These are phyloP conservation scores for Heterobasidion parviporum DNA, from an alignment of 1,284 basidiomycete genomes.

Conservation along the genomic window DNA sequence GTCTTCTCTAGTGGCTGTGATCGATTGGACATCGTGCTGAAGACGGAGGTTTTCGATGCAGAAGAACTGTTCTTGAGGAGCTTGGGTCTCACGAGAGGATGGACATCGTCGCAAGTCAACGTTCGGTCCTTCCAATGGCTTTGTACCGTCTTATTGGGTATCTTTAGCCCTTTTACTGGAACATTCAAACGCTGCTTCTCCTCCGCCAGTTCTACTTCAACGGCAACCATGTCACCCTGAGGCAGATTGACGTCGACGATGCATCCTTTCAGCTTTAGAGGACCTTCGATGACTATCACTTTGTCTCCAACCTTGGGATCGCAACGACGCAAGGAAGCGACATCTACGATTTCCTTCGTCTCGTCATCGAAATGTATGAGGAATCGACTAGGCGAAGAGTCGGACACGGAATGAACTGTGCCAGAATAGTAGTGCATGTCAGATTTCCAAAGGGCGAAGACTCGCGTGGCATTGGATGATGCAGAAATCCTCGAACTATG, in stretches of 20 bases:
- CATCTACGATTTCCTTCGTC: constrained; percentile 32
- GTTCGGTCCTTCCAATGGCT: constrained; percentile 46
- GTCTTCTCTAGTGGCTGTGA: constrained; percentile 32
- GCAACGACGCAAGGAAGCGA: constrained; percentile 47
- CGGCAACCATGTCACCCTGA: constrained; percentile 24
- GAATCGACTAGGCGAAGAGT: constrained; percentile 24
- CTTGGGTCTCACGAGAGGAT: constrained; percentile 28
- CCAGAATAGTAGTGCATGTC: constrained; percentile 59
- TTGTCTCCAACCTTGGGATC: constrained; percentile 46
- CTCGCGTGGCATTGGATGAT: constrained; percentile 32
- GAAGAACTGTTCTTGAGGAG: constrained; percentile 27
- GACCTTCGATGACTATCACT: constrained; percentile 31
- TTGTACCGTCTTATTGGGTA: constrained; percentile 39
- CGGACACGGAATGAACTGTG: constrained; percentile 29
- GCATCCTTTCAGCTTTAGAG: constrained; percentile 16
- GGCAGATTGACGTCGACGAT: constrained; percentile 28
- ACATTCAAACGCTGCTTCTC: constrained; percentile 26
- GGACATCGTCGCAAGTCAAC: constrained; percentile 30
- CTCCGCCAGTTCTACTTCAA: constrained; percentile 24
- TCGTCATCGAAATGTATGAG: constrained; percentile 55
- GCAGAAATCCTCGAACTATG: constrained; percentile 8
- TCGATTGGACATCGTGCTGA: constrained; percentile 20
- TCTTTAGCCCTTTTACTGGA: constrained; percentile 29
- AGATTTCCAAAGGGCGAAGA: constrained; percentile 59
- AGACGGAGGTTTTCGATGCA: constrained; percentile 32